Conservation (phyloP, 2,329 filamentous ascomycete species). For the Aspergillus thermomutatus region DNA sequence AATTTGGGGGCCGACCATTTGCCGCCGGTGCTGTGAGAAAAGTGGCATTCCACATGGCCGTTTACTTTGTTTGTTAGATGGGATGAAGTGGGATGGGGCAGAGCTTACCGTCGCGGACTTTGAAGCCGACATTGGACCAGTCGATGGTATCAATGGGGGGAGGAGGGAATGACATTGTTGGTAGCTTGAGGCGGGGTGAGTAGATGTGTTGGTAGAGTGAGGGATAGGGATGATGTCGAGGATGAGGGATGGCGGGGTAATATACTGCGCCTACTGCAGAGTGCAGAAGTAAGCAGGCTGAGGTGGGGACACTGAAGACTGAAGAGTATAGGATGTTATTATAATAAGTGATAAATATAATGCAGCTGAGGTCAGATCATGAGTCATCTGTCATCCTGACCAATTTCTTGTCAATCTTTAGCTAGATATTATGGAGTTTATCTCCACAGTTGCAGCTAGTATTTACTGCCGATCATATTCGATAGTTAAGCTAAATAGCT, state of each 20-base stretch:
- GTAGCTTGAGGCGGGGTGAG: neutral
- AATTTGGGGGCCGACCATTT: constrained; percentile 77
- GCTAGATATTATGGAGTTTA: too few relatives aligned
- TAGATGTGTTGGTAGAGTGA: constrained; percentile 1
- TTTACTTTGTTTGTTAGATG: constrained; percentile 61
- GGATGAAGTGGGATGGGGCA: neutral
- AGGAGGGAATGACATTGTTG: constrained; percentile 26
- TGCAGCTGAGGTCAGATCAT: neutral
- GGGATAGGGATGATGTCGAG: neutral
- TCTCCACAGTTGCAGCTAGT: neutral
- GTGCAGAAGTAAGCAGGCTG: too few relatives aligned
- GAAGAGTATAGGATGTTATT: too few relatives aligned
- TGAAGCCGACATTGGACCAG: constrained; percentile 92
- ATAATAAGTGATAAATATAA: neutral
- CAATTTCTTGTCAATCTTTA: neutral
- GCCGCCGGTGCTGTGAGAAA: constrained; percentile 65
- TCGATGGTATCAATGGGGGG: constrained; percentile 49
- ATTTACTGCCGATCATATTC: neutral
- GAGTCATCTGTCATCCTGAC: neutral
- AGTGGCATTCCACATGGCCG: constrained; percentile 87
- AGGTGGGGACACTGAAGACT: too few relatives aligned
- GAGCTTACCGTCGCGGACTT: constrained; percentile 74
- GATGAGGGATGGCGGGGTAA: neutral
- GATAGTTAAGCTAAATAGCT: neutral
- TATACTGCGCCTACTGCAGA: too few relatives aligned